Percentiles rank a stretch among this genome's conserved stretches.
Conservation (phyloP, 768 basidiomycete species). For the Amyloporia xantha region DNA sequence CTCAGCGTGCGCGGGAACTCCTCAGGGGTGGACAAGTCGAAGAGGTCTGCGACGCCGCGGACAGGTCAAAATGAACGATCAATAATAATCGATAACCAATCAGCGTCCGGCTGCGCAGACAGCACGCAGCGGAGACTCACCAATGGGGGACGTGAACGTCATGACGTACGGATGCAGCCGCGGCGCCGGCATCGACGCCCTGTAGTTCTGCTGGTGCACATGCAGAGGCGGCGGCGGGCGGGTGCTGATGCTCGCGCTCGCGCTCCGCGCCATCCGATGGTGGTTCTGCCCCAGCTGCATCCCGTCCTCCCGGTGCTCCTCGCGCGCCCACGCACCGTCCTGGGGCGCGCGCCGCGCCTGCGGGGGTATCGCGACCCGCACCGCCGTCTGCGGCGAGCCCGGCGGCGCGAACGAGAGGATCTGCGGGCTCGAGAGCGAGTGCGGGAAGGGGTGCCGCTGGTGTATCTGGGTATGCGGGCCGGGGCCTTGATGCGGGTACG, state of each 20-base stretch:
- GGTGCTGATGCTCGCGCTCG: neutral
- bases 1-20: conserved; percentile 13
- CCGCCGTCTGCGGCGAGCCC: too few species aligned
- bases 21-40: conserved; percentile 14
- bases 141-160: conserved; percentile 34
- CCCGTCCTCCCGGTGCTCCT: neutral
- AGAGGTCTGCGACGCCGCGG: conserved; percentile 15
- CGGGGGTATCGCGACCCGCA: conserved; percentile 2
- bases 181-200: conserved; percentile 5
- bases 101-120: neutral
- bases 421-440: conserved; percentile 19
- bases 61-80: neutral
- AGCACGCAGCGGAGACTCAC: conserved; percentile 13
- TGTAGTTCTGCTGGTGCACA: neutral
- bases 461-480: conserved; percentile 4
- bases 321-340: conserved; percentile 6
- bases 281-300: too few species aligned
- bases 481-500: neutral
- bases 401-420: conserved; percentile 4
- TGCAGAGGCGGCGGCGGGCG: neutral
- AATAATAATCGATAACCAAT: neutral
- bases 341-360: neutral
- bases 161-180: conserved; percentile 27
- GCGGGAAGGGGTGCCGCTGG: conserved; percentile 21
- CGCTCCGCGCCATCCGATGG: neutral